Conservation (phyloP, 2,329 filamentous ascomycete species). For the Diaporthe batatas region DNA sequence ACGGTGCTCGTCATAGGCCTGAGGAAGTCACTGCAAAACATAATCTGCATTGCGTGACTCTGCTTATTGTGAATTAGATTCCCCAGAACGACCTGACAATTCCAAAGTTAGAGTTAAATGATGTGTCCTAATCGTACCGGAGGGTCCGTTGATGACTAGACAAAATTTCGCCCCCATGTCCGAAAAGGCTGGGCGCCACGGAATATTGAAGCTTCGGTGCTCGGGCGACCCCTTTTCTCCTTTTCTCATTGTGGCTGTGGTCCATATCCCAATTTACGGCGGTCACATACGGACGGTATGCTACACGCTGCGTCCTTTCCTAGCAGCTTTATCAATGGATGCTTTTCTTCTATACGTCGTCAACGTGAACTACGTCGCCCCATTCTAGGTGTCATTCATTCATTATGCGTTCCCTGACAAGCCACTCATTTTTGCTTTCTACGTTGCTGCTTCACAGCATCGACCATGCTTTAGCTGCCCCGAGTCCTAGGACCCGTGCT, state of each 20-base stretch:
- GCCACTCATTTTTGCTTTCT: slow-evolving; percentile 18
- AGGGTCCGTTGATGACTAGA: background rate
- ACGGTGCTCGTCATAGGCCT: too few species aligned
- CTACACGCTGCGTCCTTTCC: background rate
- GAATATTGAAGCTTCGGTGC: slow-evolving; percentile 6
- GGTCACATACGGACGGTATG: background rate
- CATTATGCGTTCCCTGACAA: slow-evolving; percentile 16
- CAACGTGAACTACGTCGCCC: background rate
- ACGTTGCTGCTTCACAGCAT: slow-evolving; percentile 2
- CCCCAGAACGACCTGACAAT: background rate
- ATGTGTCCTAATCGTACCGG: background rate
- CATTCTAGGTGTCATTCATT: background rate
- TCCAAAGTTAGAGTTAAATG: background rate
- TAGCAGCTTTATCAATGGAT: background rate
- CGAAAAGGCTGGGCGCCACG: slow-evolving; percentile 1
- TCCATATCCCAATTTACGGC: background rate
- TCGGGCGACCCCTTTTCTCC: background rate
- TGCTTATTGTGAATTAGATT: background rate
- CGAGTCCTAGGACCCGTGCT: background rate
- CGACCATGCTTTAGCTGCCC: slow-evolving; percentile 12
- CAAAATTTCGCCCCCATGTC: background rate
- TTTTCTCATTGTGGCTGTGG: background rate
- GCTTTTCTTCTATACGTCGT: background rate
- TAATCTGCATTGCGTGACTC: background rate
- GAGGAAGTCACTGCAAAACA: background rate